Evolutionary conservation across 805 yeast genomes (phyloP).

Genomic region (Yamadazyma philogaea): DNA sequence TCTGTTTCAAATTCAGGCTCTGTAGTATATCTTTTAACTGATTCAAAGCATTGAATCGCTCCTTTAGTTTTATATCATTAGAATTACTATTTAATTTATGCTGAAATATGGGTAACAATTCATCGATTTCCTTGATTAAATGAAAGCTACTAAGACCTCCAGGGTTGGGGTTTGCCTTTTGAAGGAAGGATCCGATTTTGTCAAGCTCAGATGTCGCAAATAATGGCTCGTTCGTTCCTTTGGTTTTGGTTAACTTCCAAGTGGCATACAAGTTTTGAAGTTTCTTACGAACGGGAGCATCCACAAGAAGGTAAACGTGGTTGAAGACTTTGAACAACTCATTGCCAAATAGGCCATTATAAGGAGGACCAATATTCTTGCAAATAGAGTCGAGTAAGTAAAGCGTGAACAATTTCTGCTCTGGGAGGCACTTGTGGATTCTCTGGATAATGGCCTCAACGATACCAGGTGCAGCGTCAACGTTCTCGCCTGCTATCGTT

Average conservation of each 20-base stretch:
- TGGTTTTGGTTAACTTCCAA: slow-evolving; percentile 72
- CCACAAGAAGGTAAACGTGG: slow-evolving; percentile 73
- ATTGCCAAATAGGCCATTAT: slow-evolving; percentile 71
- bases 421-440: slow-evolving; percentile 73
- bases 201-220: slow-evolving; percentile 70
- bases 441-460: slow-evolving; percentile 72
- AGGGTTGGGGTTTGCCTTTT: slow-evolving; percentile 14
- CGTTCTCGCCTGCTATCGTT: slow-evolving; percentile 80
- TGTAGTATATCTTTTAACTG: slow-evolving; percentile 42
- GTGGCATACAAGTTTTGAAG: slow-evolving; percentile 77
- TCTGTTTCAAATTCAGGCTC: slow-evolving; percentile 29
- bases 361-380: slow-evolving; percentile 88
- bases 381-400: slow-evolving; percentile 88
- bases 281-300: slow-evolving; percentile 64
- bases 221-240: slow-evolving; percentile 59
- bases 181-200: slow-evolving; percentile 69
- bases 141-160: slow-evolving; percentile 19
- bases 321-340: slow-evolving; percentile 69
- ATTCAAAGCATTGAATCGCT: slow-evolving; percentile 42
- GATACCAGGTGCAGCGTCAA: slow-evolving; percentile 71
- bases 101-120: slow-evolving; percentile 42
- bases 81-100: slow-evolving; percentile 33
- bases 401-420: slow-evolving; percentile 77
- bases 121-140: slow-evolving; percentile 34
- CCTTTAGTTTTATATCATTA: slow-evolving; percentile 43